phyloP scores from a whole-genome alignment of 805 yeast genomes.

The Wickerhamiella sergipiensis region DNA sequence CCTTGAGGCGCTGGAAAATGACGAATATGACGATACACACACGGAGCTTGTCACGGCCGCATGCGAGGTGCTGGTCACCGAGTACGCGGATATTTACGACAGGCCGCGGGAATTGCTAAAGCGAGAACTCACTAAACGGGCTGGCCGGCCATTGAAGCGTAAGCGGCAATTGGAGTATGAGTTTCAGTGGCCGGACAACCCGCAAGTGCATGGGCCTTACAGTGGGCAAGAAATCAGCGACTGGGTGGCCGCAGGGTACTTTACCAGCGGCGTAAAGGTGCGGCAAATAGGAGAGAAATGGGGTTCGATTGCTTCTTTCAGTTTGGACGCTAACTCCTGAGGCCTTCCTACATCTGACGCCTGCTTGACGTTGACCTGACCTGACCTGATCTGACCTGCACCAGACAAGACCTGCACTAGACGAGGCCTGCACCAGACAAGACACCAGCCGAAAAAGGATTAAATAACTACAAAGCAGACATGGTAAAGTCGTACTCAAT shows the following conservation, averaged over 20 bases:
- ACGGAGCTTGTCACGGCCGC: constrained; percentile 1
- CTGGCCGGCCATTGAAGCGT: constrained; percentile 9
- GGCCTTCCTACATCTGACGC: too few relatives aligned
- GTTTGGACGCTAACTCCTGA: too few relatives aligned
- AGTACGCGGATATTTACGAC: not conserved
- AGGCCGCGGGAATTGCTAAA: not conserved
- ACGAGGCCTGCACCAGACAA: too few relatives aligned
- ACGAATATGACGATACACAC: constrained; percentile 11
- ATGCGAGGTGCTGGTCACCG: not conserved
- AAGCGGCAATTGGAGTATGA: constrained; percentile 9
- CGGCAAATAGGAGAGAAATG: not conserved
- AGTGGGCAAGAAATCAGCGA: not conserved
- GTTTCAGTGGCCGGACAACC: not conserved
- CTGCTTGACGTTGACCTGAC: too few relatives aligned
- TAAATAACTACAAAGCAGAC: constrained; percentile 47
- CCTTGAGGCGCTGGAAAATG: constrained; percentile 23
- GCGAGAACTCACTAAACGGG: not conserved
- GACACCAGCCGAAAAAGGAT: not conserved
- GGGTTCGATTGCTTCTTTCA: not conserved
- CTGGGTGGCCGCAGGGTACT: not conserved
- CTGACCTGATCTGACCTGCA: too few relatives aligned
- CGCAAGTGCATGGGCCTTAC: not conserved
- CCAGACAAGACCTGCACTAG: too few relatives aligned
- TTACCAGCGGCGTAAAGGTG: not conserved
- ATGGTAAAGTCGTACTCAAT: constrained; percentile 97